Percentiles rank a stretch among this genome's conserved stretches.
Conservation (phyloP, 306 rosid species). For the Casuarina glauca region DNA sequence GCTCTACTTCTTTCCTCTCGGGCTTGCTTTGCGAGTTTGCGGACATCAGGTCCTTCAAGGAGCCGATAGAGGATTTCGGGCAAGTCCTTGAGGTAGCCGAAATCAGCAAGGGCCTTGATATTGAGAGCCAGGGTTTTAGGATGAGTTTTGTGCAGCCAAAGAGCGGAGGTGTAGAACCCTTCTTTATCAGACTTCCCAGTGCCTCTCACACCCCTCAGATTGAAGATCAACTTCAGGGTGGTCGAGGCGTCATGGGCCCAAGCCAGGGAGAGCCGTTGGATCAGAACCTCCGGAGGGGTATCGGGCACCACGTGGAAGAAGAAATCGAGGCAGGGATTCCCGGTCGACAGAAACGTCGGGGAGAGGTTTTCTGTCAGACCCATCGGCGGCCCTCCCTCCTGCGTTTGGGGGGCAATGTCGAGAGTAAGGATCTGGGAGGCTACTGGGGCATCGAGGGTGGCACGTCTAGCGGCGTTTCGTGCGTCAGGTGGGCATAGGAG, state of each 20-base stretch:
- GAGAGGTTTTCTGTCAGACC: slow-evolving; percentile 27
- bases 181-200: slow-evolving; percentile 19
- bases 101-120: not conserved
- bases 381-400: not conserved
- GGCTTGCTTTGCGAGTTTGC: not conserved
- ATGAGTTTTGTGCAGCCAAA: slow-evolving; percentile 17
- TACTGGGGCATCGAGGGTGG: no score
- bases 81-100: slow-evolving; percentile 23
- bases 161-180: slow-evolving; percentile 5
- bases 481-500: no score
- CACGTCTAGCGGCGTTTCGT: no score
- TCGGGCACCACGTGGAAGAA: slow-evolving; percentile 30
- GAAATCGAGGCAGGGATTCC: slow-evolving; percentile 22
- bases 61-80: slow-evolving; percentile 7
- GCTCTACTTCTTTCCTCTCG: not conserved
- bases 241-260: slow-evolving; percentile 9
- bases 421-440: not conserved
- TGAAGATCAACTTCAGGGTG: slow-evolving; percentile 16
- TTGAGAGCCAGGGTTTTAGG: slow-evolving; percentile 20
- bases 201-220: slow-evolving; percentile 25
- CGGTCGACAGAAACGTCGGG: slow-evolving; percentile 21
- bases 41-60: not conserved
- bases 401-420: not conserved
- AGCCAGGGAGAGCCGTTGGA: not conserved
- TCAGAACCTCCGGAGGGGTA: not conserved